phyloP scores from a whole-genome alignment of 78 protist genomes.

The Protostelium mycophagum region DNA sequence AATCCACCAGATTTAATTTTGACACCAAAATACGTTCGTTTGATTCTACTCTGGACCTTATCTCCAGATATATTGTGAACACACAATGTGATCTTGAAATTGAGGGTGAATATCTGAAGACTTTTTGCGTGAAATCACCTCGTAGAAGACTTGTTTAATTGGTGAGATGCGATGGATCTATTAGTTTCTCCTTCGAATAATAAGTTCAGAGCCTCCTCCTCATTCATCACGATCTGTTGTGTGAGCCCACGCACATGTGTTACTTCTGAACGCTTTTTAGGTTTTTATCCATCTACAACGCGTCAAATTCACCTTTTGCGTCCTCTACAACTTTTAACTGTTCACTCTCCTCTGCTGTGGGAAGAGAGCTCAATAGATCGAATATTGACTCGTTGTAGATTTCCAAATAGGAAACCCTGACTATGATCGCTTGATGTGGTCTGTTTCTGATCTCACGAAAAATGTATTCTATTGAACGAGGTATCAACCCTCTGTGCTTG shows the following conservation, averaged over 20 bases:
- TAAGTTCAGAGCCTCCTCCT: constrained; percentile 72
- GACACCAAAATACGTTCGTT: not conserved
- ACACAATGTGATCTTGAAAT: constrained; percentile 57
- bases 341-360: not conserved
- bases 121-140: too few species aligned
- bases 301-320: constrained; percentile 1
- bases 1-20: constrained; percentile 42
- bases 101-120: too few species aligned
- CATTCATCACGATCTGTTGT: constrained; percentile 13
- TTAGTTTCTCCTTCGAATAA: constrained; percentile 69
- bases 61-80: constrained; percentile 53
- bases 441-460: constrained; percentile 17
- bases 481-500: constrained; percentile 54
- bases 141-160: constrained; percentile 11
- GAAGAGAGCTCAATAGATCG: constrained; percentile 36
- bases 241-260: constrained; percentile 19
- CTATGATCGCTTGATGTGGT: constrained; percentile 20
- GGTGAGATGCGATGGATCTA: constrained; percentile 56
- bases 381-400: constrained; percentile 64
- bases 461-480: constrained; percentile 26
- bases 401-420: constrained; percentile 53
- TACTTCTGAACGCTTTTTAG: not conserved
- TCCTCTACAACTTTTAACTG: constrained; percentile 18
- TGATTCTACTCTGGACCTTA: constrained; percentile 66
- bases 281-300: not conserved